Percentiles rank a stretch among this genome's conserved stretches.
Conservation (phyloP, 1,284 basidiomycete species). For the Trichosporon faecale region DNA sequence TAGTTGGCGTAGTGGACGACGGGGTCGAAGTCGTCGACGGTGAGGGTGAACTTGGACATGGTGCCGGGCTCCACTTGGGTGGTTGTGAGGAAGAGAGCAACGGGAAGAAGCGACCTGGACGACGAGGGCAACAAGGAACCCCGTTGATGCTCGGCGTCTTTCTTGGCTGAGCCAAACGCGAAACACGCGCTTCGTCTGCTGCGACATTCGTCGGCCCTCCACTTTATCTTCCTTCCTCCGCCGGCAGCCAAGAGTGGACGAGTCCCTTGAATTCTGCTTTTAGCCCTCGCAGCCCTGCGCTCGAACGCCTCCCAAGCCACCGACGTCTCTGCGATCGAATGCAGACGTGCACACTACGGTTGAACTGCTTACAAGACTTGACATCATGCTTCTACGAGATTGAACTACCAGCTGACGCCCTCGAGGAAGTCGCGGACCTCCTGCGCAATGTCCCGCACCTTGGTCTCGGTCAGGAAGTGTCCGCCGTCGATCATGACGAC, state of each 20-base stretch:
- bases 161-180: not conserved
- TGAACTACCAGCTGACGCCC: not conserved
- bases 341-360: not conserved
- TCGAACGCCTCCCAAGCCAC: not conserved
- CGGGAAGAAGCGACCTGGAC: conserved; percentile 8
- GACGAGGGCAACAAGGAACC: not conserved
- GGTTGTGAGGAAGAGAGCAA: not conserved
- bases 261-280: not conserved
- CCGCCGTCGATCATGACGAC: conserved; percentile 55
- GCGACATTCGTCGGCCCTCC: not conserved
- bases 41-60: conserved; percentile 34
- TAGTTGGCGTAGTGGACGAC: conserved; percentile 39
- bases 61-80: not conserved
- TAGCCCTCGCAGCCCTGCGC: not conserved
- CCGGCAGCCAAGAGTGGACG: not conserved
- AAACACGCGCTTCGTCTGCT: not conserved
- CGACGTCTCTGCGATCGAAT: not conserved
- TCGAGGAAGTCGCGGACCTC: conserved; percentile 27
- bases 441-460: conserved; percentile 35
- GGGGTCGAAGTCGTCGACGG: conserved; percentile 53
- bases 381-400: not conserved
- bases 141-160: not conserved
- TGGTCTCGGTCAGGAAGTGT: conserved; percentile 56
- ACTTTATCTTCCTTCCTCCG: not conserved
- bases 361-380: not conserved